phyloP scores from a whole-genome alignment of 805 yeast species.

The Suhomyces tanzawaensis region DNA sequence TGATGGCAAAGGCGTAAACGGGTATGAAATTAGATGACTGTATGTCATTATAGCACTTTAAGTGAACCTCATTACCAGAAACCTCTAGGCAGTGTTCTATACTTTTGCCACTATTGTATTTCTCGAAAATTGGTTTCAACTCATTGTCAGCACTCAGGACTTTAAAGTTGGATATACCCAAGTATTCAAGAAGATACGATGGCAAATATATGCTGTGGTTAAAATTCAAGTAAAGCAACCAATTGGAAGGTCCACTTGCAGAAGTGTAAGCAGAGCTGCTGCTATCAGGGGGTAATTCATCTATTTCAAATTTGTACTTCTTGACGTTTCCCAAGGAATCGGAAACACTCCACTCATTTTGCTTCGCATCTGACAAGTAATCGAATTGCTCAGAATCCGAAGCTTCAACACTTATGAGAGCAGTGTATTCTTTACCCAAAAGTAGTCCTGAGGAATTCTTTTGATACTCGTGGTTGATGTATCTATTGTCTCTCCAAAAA shows the following conservation, averaged over 20 bases:
- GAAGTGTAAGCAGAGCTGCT: background rate
- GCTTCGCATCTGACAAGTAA: slow-evolving; percentile 19
- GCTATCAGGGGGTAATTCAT: slow-evolving; percentile 1
- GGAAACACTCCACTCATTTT: slow-evolving; percentile 22
- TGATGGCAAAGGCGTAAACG: slow-evolving; percentile 21
- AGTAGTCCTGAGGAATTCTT: slow-evolving; percentile 1
- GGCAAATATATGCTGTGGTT: slow-evolving; percentile 28
- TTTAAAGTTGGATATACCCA: slow-evolving; percentile 19
- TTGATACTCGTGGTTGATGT: slow-evolving; percentile 22
- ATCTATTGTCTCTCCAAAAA: slow-evolving; percentile 36
- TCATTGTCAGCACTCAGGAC: background rate
- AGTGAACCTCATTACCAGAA: background rate
- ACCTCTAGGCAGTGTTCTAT: slow-evolving; percentile 5
- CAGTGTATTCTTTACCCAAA: slow-evolving; percentile 18
- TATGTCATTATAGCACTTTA: slow-evolving; percentile 6
- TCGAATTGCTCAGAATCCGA: slow-evolving; percentile 11
- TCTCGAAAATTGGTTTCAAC: slow-evolving; percentile 1
- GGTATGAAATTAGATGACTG: slow-evolving; percentile 20
- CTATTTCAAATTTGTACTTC: slow-evolving; percentile 19
- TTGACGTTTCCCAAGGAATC: slow-evolving; percentile 5
- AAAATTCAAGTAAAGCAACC: slow-evolving; percentile 28
- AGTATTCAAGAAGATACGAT: slow-evolving; percentile 26
- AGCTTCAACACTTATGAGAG: slow-evolving; percentile 22
- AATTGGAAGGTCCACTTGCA: slow-evolving; percentile 10
- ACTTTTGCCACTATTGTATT: slow-evolving; percentile 9